phyloP scores from a whole-genome alignment of 495 filamentous ascomycete species.

The Haplographium delicatum region DNA sequence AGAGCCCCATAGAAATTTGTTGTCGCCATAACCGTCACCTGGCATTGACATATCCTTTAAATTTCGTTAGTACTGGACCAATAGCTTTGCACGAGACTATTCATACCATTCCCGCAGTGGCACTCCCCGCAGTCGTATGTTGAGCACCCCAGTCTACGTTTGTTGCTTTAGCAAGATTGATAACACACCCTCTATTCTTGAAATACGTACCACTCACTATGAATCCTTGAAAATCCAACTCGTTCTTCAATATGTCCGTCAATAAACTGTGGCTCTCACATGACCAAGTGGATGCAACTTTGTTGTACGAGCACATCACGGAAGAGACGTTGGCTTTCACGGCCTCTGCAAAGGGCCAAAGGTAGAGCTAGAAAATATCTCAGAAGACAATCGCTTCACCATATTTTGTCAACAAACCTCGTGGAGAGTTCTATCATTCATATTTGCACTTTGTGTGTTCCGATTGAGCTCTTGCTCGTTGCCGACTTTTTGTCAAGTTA shows the following conservation, averaged over 20 bases:
- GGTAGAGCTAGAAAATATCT: conserved; percentile 60
- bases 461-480: conserved; percentile 73
- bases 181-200: background rate
- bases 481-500: conserved; percentile 32
- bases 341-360: conserved; percentile 80
- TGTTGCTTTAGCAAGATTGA: background rate
- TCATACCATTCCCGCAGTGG: conserved; percentile 48
- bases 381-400: background rate
- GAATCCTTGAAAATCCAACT: conserved; percentile 92
- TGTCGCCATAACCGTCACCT: conserved; percentile 44
- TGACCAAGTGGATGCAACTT: conserved; percentile 64
- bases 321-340: conserved; percentile 72
- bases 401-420: conserved; percentile 37
- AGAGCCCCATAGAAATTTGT: conserved; percentile 68
- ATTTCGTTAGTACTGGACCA: conserved; percentile 45
- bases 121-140: conserved; percentile 41
- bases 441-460: conserved; percentile 60
- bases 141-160: conserved; percentile 50
- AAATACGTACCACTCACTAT: conserved; percentile 32
- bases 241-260: conserved; percentile 79
- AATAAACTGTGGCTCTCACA: conserved; percentile 65
- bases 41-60: conserved; percentile 55
- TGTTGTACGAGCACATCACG: conserved; percentile 93
- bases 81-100: conserved; percentile 44
- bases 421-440: conserved; percentile 91